phyloP scores from a whole-genome alignment of 176 grass and related monocot genomes.

The Aegilops umbellulata region DNA sequence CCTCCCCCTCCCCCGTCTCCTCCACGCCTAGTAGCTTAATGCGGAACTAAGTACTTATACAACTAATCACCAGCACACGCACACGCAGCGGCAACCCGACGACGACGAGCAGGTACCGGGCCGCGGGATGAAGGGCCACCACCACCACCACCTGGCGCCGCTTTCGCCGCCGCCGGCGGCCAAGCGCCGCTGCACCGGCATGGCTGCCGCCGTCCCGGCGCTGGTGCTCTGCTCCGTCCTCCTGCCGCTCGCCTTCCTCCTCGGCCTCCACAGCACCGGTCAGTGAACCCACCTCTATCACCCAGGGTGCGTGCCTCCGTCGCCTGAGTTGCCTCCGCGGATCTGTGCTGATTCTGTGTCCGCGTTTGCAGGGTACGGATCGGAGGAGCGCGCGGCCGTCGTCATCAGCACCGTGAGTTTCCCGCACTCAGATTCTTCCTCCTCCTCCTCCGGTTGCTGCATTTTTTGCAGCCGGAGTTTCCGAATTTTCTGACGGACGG shows the following conservation, averaged over 20 bases:
- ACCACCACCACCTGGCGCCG: slow-evolving; percentile 21
- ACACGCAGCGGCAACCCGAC: neutral
- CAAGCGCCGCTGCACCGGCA: slow-evolving; percentile 63
- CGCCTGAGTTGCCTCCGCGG: slow-evolving; percentile 1
- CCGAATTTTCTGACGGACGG: neutral
- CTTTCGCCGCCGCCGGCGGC: neutral
- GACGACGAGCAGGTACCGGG: neutral
- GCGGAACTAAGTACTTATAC: neutral
- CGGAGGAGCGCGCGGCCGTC: slow-evolving; percentile 37
- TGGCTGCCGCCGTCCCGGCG: slow-evolving; percentile 55
- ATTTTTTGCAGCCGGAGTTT: neutral
- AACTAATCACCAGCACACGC: neutral
- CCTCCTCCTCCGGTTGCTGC: neutral
- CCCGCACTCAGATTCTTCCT: neutral
- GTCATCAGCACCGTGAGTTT: slow-evolving; percentile 38
- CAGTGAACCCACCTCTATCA: neutral
- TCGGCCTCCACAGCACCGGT: slow-evolving; percentile 72
- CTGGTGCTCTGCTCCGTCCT: slow-evolving; percentile 74
- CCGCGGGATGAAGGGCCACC: slow-evolving; percentile 41
- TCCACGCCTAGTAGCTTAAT: neutral
- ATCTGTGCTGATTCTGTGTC: neutral
- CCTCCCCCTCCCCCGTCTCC: neutral
- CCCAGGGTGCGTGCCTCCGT: neutral
- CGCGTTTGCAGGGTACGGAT: slow-evolving; percentile 26
- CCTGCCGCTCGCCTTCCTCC: slow-evolving; percentile 64